Evolutionary conservation across 257 asterid genomes (phyloP).

Genomic region (Plantago ovata): DNA sequence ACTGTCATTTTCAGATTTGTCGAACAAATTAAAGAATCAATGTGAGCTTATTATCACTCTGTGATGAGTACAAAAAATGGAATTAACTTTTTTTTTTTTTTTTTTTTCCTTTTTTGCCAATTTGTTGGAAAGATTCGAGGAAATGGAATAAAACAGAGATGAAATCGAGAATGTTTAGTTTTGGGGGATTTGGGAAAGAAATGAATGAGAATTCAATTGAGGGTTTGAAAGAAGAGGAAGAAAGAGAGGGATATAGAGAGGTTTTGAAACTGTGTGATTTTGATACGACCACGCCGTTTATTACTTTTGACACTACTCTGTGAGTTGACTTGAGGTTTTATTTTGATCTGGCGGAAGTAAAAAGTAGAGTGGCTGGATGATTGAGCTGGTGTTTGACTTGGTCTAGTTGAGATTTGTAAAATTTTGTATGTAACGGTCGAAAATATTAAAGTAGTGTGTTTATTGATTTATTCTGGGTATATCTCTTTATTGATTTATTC

Average conservation of each 20-base stretch:
- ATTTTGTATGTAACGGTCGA: conserved; percentile 14
- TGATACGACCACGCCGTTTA: background rate
- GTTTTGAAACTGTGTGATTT: background rate
- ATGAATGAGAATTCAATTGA: background rate
- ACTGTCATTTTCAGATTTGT: conserved; percentile 12
- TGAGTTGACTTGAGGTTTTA: background rate
- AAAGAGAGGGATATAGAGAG: background rate
- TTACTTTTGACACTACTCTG: background rate
- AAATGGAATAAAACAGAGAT: background rate
- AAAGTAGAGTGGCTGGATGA: conserved; percentile 6
- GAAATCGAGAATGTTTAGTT: background rate
- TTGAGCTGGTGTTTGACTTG: too few species aligned
- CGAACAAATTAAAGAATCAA: background rate
- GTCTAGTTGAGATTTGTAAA: too few species aligned
- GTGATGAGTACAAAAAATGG: background rate
- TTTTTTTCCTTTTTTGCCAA: too few species aligned
- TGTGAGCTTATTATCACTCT: background rate
- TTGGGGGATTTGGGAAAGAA: background rate
- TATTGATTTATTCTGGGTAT: too few species aligned
- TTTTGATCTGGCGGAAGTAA: conserved; percentile 8
- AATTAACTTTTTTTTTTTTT: background rate
- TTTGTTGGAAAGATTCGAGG: background rate
- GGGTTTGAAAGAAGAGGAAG: conserved; percentile 8
- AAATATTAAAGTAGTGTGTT: background rate
- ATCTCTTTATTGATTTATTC: too few species aligned